Evolutionary conservation across 1,139 yeast genomes (phyloP).

Genomic region (Pichia sp.): DNA sequence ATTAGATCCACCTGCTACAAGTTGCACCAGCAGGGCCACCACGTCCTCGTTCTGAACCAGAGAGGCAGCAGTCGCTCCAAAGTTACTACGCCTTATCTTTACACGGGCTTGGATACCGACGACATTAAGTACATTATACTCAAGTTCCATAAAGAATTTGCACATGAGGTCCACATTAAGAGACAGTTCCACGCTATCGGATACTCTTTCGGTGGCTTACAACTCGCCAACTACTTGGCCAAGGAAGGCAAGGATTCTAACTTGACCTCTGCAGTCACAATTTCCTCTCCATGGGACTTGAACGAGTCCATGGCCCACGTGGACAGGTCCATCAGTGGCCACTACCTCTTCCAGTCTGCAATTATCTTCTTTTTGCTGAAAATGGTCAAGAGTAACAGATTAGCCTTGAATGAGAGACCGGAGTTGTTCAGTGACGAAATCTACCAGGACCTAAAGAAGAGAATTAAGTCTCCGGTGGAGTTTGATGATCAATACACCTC

Average conservation of each 20-base stretch:
- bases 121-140: constrained; percentile 61
- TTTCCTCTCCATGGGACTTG: constrained; percentile 86
- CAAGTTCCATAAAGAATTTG: constrained; percentile 34
- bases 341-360: constrained; percentile 55
- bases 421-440: constrained; percentile 30
- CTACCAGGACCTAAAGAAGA: constrained; percentile 29
- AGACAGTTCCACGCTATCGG: constrained; percentile 80
- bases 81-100: constrained; percentile 68
- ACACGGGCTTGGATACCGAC: constrained; percentile 66
- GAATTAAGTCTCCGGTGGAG: constrained; percentile 41
- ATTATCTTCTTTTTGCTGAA: constrained; percentile 51
- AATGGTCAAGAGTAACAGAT: constrained; percentile 43
- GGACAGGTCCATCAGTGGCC: constrained; percentile 49
- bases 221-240: constrained; percentile 75
- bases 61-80: constrained; percentile 87
- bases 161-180: constrained; percentile 38
- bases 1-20: constrained; percentile 57
- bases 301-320: constrained; percentile 50
- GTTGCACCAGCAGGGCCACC: constrained; percentile 40
- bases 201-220: constrained; percentile 80
- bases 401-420: constrained; percentile 39
- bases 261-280: constrained; percentile 60
- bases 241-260: constrained; percentile 53
- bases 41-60: constrained; percentile 69
- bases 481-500: constrained; percentile 74